phyloP scores from a whole-genome alignment of 768 basidiomycete genomes.

The Rhodotorula paludigena region DNA sequence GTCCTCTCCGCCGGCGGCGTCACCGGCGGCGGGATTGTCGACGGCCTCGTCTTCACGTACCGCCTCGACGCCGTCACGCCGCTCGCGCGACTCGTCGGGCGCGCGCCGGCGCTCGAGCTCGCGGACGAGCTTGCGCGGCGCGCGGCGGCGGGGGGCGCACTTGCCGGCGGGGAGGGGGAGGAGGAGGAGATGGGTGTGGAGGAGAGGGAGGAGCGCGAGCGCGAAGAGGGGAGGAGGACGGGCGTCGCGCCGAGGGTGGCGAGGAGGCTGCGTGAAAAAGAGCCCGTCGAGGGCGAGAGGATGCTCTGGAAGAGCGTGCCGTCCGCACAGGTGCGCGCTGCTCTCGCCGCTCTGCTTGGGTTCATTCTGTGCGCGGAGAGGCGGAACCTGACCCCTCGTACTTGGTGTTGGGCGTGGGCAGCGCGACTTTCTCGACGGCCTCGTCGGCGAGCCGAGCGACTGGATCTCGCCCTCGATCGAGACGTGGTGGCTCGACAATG shows the following conservation, averaged over 20 bases:
- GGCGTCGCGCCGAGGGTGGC: background rate
- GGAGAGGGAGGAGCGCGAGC: background rate
- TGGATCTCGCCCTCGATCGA: conserved; percentile 20
- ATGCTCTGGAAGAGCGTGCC: conserved; percentile 29
- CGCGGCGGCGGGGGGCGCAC: background rate
- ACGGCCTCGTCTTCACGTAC: conserved; percentile 23
- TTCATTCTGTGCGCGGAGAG: background rate
- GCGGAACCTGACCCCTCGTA: too few relatives aligned
- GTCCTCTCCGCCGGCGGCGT: conserved; percentile 18
- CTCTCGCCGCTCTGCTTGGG: too few relatives aligned
- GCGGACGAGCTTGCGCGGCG: background rate
- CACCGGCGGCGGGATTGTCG: conserved; percentile 24
- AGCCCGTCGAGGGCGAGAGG: background rate
- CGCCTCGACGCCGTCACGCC: background rate
- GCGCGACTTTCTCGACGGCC: conserved; percentile 13
- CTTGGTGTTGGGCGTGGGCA: background rate
- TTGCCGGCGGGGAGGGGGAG: background rate
- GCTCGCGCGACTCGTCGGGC: background rate
- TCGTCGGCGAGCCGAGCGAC: conserved; percentile 14
- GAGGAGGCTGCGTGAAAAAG: background rate
- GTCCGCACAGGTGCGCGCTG: conserved; percentile 8
- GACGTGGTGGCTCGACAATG: conserved; percentile 33
- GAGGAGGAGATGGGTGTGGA: background rate
- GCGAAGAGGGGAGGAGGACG: background rate
- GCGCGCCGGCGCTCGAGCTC: background rate